Percentiles rank a stretch among this genome's conserved stretches.
Conservation (phyloP, 2,329 filamentous ascomycete species). For the Xylaria sp. region DNA sequence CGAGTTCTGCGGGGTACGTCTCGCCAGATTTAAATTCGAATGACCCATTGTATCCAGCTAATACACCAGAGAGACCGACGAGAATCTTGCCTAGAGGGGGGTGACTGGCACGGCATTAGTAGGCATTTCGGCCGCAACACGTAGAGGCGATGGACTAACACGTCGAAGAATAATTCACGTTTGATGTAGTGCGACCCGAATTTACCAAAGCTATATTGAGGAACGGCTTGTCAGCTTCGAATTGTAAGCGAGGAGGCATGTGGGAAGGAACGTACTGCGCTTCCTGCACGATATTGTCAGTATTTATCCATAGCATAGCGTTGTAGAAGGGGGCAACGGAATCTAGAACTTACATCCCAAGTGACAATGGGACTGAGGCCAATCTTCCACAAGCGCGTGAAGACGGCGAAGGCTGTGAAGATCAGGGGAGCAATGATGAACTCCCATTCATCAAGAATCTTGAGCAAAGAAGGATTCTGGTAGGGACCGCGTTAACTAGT, state of each 20-base stretch:
- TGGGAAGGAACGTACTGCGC: constrained; percentile 58
- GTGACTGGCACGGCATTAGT: constrained; percentile 47
- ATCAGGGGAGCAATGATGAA: constrained; percentile 65
- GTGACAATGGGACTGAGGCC: constrained; percentile 70
- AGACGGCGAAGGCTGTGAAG: constrained; percentile 66
- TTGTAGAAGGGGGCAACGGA: neutral
- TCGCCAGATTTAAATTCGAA: constrained; percentile 99
- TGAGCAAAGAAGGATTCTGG: constrained; percentile 61
- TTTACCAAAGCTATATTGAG: constrained; percentile 76
- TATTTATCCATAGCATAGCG: neutral
- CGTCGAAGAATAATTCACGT: constrained; percentile 98
- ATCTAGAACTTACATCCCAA: constrained; percentile 56
- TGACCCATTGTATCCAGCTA: constrained; percentile 97
- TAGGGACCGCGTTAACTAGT: constrained; percentile 11
- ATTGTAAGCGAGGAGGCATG: constrained; percentile 16
- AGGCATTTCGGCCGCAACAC: constrained; percentile 5
- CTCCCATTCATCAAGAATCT: constrained; percentile 69
- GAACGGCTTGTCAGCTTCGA: constrained; percentile 35
- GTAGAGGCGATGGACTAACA: constrained; percentile 42
- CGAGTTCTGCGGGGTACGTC: constrained; percentile 87
- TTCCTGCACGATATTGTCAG: constrained; percentile 46
- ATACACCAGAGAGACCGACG: constrained; percentile 91
- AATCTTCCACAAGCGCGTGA: constrained; percentile 73
- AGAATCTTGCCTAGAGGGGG: constrained; percentile 98
- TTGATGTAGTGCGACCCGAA: constrained; percentile 99